Percentiles rank a stretch among this genome's conserved stretches.
Conservation (phyloP, 257 asterid species). For the Leonotis leonurus region DNA sequence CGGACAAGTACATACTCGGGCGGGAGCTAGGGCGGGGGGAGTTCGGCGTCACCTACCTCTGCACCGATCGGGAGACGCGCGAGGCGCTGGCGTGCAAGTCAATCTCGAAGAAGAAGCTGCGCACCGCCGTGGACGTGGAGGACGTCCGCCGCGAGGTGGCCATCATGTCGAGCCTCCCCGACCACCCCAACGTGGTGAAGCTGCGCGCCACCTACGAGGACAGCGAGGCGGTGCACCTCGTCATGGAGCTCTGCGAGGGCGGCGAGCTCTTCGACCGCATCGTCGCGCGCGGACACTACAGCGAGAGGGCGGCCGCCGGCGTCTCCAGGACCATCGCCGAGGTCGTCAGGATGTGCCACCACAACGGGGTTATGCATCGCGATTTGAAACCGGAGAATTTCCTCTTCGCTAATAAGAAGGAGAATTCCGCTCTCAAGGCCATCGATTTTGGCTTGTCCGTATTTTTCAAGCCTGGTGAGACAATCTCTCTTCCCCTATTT, state of each 20-base stretch:
- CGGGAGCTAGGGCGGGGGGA: slow-evolving; percentile 96
- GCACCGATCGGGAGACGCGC: slow-evolving; percentile 82
- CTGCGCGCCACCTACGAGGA: slow-evolving; percentile 89
- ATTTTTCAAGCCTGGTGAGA: slow-evolving; percentile 80
- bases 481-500: background rate
- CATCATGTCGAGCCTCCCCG: slow-evolving; percentile 85
- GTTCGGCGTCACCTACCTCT: slow-evolving; percentile 83
- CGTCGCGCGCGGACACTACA: slow-evolving; percentile 92
- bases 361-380: slow-evolving; percentile 88
- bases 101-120: slow-evolving; percentile 79
- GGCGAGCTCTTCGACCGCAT: slow-evolving; percentile 89
- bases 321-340: slow-evolving; percentile 74
- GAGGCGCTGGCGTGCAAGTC: slow-evolving; percentile 87
- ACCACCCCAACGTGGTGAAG: slow-evolving; percentile 70
- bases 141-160: slow-evolving; percentile 93
- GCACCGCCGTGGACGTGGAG: slow-evolving; percentile 81
- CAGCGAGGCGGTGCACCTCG: slow-evolving; percentile 81
- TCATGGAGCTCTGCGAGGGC: slow-evolving; percentile 95
- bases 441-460: slow-evolving; percentile 92
- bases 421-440: slow-evolving; percentile 77
- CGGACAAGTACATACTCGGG: slow-evolving; percentile 82
- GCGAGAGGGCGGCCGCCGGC: slow-evolving; percentile 84
- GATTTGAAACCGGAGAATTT: slow-evolving; percentile 98
- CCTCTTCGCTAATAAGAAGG: slow-evolving; percentile 81
- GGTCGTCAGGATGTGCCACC: slow-evolving; percentile 90